Evolutionary conservation across 2,329 filamentous ascomycete species (phyloP).

Genomic region (Metarhizium anisopliae): DNA sequence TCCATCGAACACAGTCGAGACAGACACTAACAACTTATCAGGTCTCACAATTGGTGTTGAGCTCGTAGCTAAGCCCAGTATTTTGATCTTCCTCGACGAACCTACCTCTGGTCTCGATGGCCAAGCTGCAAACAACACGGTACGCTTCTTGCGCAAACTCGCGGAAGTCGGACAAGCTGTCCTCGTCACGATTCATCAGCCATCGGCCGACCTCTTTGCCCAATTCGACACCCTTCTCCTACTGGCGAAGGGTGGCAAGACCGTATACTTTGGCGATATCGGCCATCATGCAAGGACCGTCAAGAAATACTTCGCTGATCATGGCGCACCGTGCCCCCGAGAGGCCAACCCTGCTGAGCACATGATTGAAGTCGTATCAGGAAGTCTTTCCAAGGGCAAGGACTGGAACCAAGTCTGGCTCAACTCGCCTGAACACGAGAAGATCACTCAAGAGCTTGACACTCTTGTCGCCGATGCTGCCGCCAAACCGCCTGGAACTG

Average conservation of each 20-base stretch:
- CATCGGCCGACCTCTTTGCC: slow-evolving; percentile 56
- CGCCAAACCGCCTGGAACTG: slow-evolving; percentile 28
- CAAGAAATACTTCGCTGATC: slow-evolving; percentile 54
- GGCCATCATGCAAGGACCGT: slow-evolving; percentile 45
- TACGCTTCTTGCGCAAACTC: slow-evolving; percentile 57
- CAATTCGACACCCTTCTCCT: slow-evolving; percentile 59
- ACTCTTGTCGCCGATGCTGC: slow-evolving; percentile 48
- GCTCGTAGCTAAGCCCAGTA: slow-evolving; percentile 50
- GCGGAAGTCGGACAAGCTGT: slow-evolving; percentile 59
- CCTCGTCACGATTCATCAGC: slow-evolving; percentile 63
- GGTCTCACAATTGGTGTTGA: slow-evolving; percentile 50
- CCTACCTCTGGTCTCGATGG: slow-evolving; percentile 60
- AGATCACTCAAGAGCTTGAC: slow-evolving; percentile 54
- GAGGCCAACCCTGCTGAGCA: slow-evolving; percentile 69
- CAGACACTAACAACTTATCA: neutral
- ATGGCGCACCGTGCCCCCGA: slow-evolving; percentile 52
- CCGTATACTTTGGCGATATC: slow-evolving; percentile 59
- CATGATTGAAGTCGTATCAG: slow-evolving; percentile 56
- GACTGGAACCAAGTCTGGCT: slow-evolving; percentile 67
- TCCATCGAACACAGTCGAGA: neutral
- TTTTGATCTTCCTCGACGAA: slow-evolving; percentile 53
- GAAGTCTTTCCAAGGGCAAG: slow-evolving; percentile 32
- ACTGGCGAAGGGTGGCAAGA: slow-evolving; percentile 53
- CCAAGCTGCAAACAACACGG: slow-evolving; percentile 56
- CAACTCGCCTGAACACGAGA: slow-evolving; percentile 48